These are phyloP conservation scores for Elsinoe fawcettii DNA, from an alignment of 2,329 filamentous ascomycete genomes.

Conservation along the genomic window DNA sequence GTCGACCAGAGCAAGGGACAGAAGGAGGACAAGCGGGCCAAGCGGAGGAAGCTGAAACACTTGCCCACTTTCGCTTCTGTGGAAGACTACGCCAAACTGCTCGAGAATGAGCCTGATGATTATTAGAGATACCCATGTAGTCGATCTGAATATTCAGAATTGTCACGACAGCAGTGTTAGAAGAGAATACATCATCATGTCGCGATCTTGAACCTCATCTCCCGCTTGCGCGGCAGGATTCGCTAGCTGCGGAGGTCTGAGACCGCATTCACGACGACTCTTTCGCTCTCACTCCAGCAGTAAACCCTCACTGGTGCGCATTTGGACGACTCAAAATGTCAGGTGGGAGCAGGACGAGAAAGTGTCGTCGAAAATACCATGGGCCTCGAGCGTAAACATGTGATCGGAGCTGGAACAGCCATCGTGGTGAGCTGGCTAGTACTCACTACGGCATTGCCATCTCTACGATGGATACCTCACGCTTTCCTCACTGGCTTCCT, in stretches of 20 bases:
- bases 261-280: neutral
- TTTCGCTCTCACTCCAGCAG: neutral
- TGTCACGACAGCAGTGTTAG: neutral
- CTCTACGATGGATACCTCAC: conserved; percentile 76
- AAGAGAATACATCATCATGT: neutral
- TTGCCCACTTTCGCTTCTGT: conserved; percentile 87
- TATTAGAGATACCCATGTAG: conserved; percentile 14
- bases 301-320: neutral
- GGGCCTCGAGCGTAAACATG: conserved; percentile 68
- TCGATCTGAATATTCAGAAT: neutral
- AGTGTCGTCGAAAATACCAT: conserved; percentile 35
- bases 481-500: conserved; percentile 67
- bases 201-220: neutral
- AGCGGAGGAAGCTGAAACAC: conserved; percentile 77
- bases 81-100: conserved; percentile 78
- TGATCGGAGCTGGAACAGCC: conserved; percentile 58
- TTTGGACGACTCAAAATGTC: conserved; percentile 1
- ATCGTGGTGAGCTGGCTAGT: conserved; percentile 84
- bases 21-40: conserved; percentile 44
- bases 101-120: conserved; percentile 24
- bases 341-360: conserved; percentile 8
- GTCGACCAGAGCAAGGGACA: conserved; percentile 31
- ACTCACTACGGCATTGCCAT: conserved; percentile 71
- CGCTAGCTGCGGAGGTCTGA: conserved; percentile 4
- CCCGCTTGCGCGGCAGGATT: conserved; percentile 2